Conservation (phyloP, 257 asterid genomes). For the Solanum etuberosum region DNA sequence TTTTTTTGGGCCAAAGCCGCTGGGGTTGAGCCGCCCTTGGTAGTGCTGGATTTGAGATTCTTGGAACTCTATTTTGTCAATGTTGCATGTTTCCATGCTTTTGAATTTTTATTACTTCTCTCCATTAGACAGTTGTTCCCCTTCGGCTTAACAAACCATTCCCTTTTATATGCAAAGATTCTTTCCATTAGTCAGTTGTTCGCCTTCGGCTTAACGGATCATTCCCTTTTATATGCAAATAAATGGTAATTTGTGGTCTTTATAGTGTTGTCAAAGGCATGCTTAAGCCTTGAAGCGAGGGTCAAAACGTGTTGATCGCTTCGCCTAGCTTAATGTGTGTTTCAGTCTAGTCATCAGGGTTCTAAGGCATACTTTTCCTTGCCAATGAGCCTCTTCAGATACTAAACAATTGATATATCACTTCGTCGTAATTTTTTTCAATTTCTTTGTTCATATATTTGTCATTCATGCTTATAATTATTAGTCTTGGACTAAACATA, state of each 20-base stretch:
- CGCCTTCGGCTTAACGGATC: not conserved
- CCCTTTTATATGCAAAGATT: not conserved
- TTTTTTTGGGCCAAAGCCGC: not conserved
- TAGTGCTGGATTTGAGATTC: not conserved
- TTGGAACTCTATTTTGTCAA: not conserved
- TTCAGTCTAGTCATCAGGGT: not conserved
- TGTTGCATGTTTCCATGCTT: not conserved
- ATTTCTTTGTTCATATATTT: not conserved
- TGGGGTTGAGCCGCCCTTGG: not conserved
- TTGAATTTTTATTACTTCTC: not conserved
- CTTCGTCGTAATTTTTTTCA: not conserved
- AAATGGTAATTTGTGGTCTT: not conserved
- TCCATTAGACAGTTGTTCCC: not conserved
- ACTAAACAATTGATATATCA: not conserved
- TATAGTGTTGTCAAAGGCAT: not conserved
- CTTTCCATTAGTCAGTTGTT: not conserved
- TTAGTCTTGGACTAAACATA: not conserved
- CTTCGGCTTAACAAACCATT: not conserved
- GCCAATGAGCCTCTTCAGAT: not conserved
- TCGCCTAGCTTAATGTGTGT: not conserved
- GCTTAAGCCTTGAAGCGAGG: not conserved
- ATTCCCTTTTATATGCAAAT: not conserved
- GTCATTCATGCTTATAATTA: not conserved
- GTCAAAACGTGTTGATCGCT: not conserved
- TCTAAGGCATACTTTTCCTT: not conserved